Percentiles rank a stretch among this genome's conserved stretches.
phyloP scores from a whole-genome alignment of 1,284 basidiomycete species.

The Lentinula novae-zelandiae region DNA sequence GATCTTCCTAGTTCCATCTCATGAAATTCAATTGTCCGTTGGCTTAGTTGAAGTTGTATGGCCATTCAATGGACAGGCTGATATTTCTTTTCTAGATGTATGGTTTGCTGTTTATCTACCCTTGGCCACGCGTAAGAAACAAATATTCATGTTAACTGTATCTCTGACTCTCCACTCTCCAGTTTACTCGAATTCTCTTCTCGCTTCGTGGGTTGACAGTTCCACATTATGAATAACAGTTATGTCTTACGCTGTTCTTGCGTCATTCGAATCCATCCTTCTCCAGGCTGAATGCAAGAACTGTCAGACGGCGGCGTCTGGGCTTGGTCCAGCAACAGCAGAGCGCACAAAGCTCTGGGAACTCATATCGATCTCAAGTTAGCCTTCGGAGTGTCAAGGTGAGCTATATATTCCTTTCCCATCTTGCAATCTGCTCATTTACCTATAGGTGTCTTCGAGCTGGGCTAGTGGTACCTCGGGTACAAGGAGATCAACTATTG shows the following conservation, averaged over 20 bases:
- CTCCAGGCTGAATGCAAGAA: slow-evolving; percentile 3
- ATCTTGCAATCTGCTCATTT: too few relatives aligned
- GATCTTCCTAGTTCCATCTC: slow-evolving; percentile 16
- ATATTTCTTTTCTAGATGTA: neutral
- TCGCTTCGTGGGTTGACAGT: slow-evolving; percentile 1
- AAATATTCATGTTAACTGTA: neutral
- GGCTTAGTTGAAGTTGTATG: too few relatives aligned
- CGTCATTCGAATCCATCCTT: neutral
- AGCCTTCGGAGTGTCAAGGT: neutral
- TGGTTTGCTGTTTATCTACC: slow-evolving; percentile 8
- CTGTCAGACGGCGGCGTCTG: neutral
- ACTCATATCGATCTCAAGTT: neutral
- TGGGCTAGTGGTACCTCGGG: neutral
- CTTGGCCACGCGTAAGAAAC: neutral
- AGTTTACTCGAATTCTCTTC: slow-evolving; percentile 7
- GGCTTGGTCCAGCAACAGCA: neutral
- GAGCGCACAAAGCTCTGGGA: neutral
- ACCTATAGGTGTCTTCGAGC: neutral
- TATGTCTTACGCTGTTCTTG: neutral
- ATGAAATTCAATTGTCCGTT: slow-evolving; percentile 18
- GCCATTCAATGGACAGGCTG: neutral
- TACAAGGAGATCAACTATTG: neutral
- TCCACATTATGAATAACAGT: neutral
- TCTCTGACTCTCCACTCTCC: neutral
- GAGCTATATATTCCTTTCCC: neutral